phyloP scores from a whole-genome alignment of 2,329 filamentous ascomycete genomes.

The Lojkania enalia region DNA sequence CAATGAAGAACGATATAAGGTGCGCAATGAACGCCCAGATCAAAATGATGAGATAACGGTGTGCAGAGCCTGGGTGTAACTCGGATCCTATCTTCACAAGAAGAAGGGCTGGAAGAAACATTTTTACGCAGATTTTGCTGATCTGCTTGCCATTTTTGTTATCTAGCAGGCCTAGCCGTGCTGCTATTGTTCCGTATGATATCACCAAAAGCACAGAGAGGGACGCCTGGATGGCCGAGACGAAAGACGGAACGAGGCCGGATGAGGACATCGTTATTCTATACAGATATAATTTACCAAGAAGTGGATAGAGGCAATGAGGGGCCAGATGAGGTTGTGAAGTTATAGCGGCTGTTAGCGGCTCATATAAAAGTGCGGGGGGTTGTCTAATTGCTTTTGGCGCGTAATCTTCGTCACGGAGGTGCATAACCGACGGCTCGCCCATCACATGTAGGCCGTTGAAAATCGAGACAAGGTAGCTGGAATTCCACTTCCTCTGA shows the following conservation, averaged over 20 bases:
- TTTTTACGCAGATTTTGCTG: constrained; percentile 55
- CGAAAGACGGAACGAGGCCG: constrained; percentile 45
- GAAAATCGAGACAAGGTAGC: too few species aligned
- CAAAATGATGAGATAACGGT: constrained; percentile 53
- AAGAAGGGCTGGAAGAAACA: constrained; percentile 58
- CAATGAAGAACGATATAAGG: constrained; percentile 52
- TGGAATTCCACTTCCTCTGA: too few species aligned
- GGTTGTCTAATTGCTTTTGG: too few species aligned
- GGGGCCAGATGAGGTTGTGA: neutral
- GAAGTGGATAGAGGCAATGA: neutral
- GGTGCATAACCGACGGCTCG: too few species aligned
- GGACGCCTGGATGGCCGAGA: constrained; percentile 59
- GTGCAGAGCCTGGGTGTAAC: constrained; percentile 50
- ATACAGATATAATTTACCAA: too few species aligned
- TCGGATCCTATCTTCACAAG: constrained; percentile 58
- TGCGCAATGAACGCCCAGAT: constrained; percentile 57
- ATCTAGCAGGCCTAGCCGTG: constrained; percentile 52
- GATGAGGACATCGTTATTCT: constrained; percentile 15
- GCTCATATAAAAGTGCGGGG: too few species aligned
- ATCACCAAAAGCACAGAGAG: constrained; percentile 59
- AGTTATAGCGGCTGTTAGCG: too few species aligned
- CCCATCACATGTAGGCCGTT: too few species aligned
- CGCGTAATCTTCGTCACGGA: too few species aligned
- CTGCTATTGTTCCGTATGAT: constrained; percentile 54
- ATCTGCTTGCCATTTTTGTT: constrained; percentile 56